These are phyloP conservation scores for Linum trigynum DNA, from an alignment of 345 rosid species.

Conservation along the genomic window DNA sequence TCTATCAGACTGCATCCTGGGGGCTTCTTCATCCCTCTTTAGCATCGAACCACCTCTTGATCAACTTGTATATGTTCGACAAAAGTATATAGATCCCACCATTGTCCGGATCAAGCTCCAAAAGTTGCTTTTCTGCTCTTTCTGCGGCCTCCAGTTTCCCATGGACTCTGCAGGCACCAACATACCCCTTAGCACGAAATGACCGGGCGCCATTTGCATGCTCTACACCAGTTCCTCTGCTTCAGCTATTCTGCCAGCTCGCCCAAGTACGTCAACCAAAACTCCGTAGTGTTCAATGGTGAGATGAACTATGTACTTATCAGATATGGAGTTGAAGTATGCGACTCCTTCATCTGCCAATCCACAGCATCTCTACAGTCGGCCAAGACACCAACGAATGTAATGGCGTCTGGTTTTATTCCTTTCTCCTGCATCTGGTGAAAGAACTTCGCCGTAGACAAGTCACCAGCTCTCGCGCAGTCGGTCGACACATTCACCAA, in stretches of 20 bases:
- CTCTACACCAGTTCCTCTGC: constrained; percentile 14
- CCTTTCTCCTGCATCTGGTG: constrained; percentile 10
- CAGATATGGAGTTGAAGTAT: constrained; percentile 13
- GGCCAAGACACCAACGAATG: constrained; percentile 14
- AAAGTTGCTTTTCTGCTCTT: constrained; percentile 16
- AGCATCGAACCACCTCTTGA: constrained; percentile 11
- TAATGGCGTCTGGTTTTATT: constrained; percentile 18
- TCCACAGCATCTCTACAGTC: constrained; percentile 21
- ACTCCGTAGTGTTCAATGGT: constrained; percentile 17
- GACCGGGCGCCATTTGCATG: constrained; percentile 18
- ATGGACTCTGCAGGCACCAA: constrained; percentile 24
- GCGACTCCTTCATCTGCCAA: constrained; percentile 17
- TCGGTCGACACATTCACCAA: constrained; percentile 7
- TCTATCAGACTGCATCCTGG: constrained; percentile 24
- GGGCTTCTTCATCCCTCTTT: constrained; percentile 11
- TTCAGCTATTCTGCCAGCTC: constrained; percentile 18
- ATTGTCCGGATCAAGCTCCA: constrained; percentile 21
- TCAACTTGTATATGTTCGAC: constrained; percentile 14
- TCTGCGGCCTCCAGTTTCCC: constrained; percentile 19
- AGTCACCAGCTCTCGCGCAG: constrained; percentile 12
- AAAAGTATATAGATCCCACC: constrained; percentile 13
- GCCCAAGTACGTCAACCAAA: constrained; percentile 12
- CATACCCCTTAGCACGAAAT: constrained; percentile 12
- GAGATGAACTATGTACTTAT: constrained; percentile 11
- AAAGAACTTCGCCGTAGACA: constrained; percentile 9